Percentiles rank a stretch among this genome's conserved stretches.
Conservation (phyloP, 306 rosid genomes). For the Crotalaria pallida region DNA sequence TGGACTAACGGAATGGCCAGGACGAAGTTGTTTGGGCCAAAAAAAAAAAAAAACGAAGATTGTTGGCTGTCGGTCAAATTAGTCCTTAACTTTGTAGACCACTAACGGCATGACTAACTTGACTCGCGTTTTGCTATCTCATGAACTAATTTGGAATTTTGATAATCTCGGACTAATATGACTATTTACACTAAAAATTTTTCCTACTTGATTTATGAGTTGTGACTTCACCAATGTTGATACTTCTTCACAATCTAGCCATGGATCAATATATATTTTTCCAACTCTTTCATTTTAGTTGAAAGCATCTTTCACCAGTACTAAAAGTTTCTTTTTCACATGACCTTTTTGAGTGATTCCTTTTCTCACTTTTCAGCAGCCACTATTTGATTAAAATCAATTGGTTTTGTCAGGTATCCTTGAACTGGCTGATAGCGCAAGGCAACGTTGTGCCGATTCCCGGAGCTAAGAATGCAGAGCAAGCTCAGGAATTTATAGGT, state of each 20-base stretch:
- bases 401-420: constrained; percentile 50
- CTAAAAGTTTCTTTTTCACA: not conserved
- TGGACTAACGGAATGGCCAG: too few species aligned
- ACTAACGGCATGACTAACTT: too few species aligned
- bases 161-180: too few species aligned
- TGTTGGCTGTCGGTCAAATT: too few species aligned
- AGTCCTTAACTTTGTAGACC: too few species aligned
- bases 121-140: too few species aligned
- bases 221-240: not conserved
- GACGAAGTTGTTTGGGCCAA: too few species aligned
- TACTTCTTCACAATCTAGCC: not conserved
- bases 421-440: constrained; percentile 83
- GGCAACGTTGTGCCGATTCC: constrained; percentile 92
- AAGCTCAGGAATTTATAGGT: constrained; percentile 73
- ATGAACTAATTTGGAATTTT: too few species aligned
- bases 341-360: not conserved
- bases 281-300: not conserved
- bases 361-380: not conserved
- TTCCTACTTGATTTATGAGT: not conserved
- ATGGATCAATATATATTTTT: not conserved
- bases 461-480: constrained; percentile 84
- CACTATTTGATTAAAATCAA: not conserved
- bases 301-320: not conserved
- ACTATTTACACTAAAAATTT: too few species aligned
- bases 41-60: too few species aligned